A percentile compares a stretch with the other conserved stretches of the same genome.
Conservation (phyloP, 208 protist genomes). For the Angomonas deanei region DNA sequence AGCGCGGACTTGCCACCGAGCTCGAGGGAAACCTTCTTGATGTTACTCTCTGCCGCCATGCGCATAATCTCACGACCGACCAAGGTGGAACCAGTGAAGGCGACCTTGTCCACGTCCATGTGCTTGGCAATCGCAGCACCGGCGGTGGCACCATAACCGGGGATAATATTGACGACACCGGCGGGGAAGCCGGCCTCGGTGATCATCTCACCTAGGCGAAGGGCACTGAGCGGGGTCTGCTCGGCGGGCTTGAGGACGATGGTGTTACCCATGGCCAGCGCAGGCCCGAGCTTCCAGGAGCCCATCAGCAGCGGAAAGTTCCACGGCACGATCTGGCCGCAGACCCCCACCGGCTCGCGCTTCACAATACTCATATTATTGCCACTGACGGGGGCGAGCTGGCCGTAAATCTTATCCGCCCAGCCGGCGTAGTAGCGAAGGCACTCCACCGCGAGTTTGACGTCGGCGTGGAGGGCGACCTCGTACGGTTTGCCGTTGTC, state of each 20-base stretch:
- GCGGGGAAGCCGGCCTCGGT: slow-evolving; percentile 79
- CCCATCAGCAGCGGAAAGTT: slow-evolving; percentile 91
- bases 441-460: slow-evolving; percentile 43
- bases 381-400: slow-evolving; percentile 48
- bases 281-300: slow-evolving; percentile 83
- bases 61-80: slow-evolving; percentile 70
- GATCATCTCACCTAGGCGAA: slow-evolving; percentile 72
- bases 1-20: slow-evolving; percentile 90
- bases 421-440: slow-evolving; percentile 88
- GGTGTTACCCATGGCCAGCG: slow-evolving; percentile 78
- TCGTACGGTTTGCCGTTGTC: slow-evolving; percentile 89
- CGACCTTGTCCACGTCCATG: slow-evolving; percentile 86
- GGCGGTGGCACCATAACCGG: slow-evolving; percentile 70
- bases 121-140: slow-evolving; percentile 57
- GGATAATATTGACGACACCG: slow-evolving; percentile 86
- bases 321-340: slow-evolving; percentile 86
- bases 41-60: slow-evolving; percentile 53
- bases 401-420: slow-evolving; percentile 88
- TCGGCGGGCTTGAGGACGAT: slow-evolving; percentile 89
- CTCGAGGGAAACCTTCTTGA: slow-evolving; percentile 83
- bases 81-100: slow-evolving; percentile 85
- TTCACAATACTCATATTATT: slow-evolving; percentile 62
- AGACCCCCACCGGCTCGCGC: slow-evolving; percentile 82
- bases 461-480: slow-evolving; percentile 50
- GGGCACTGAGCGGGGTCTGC: slow-evolving; percentile 81